Evolutionary conservation across 257 asterid species (phyloP).

Genomic region (Cordia subcordata): DNA sequence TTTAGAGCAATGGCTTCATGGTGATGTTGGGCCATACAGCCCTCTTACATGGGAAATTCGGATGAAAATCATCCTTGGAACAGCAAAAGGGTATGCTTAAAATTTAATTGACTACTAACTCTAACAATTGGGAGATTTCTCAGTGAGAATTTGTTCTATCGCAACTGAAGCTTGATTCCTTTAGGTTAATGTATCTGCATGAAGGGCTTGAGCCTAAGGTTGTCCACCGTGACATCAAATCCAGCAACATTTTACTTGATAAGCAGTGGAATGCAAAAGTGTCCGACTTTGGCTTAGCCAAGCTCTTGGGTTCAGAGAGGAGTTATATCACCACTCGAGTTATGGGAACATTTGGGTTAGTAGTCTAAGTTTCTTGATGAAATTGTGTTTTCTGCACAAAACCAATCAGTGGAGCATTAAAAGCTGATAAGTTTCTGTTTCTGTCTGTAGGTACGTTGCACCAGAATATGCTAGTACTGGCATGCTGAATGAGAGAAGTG

Average conservation of each 20-base stretch:
- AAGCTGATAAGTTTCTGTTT: slow-evolving; percentile 3
- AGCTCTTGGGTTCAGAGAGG: slow-evolving; percentile 79
- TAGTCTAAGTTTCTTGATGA: slow-evolving; percentile 13
- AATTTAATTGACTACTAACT: background rate
- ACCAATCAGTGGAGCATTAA: background rate
- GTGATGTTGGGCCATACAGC: slow-evolving; percentile 78
- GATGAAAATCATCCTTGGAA: slow-evolving; percentile 81
- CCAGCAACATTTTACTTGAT: slow-evolving; percentile 83
- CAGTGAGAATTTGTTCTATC: background rate
- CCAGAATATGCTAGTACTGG: slow-evolving; percentile 96
- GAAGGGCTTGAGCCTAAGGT: slow-evolving; percentile 96
- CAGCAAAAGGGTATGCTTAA: slow-evolving; percentile 77
- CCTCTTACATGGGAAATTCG: slow-evolving; percentile 95
- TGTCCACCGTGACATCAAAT: slow-evolving; percentile 85
- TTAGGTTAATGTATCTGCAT: slow-evolving; percentile 76
- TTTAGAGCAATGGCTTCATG: slow-evolving; percentile 94
- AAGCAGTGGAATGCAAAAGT: slow-evolving; percentile 75
- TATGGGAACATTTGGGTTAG: slow-evolving; percentile 96
- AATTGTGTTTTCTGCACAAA: background rate
- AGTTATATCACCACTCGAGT: slow-evolving; percentile 83
- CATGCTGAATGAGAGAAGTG: slow-evolving; percentile 88
- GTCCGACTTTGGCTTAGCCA: slow-evolving; percentile 86
- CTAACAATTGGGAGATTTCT: background rate
- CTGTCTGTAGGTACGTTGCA: slow-evolving; percentile 67
- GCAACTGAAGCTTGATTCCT: slow-evolving; percentile 14